Base-by-base conservation (phyloP, 768 basidiomycete genomes). In the Sarcodon aspratus region DNA sequence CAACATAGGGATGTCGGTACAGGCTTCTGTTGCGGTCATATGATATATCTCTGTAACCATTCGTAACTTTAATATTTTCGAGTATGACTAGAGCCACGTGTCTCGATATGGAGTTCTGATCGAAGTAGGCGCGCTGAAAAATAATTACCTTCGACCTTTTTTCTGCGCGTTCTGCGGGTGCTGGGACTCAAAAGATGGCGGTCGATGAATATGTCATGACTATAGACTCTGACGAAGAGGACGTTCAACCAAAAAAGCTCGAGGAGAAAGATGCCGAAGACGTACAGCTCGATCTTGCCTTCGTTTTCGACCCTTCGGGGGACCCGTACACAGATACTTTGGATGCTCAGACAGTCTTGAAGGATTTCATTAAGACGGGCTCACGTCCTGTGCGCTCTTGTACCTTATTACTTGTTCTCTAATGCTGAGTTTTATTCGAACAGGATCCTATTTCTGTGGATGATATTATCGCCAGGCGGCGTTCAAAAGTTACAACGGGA, bases 371-470 rank as follows among this genome's bases (percentile, higher is more conserved):
- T 32, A 77, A 78, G 66, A 73, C 71, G 40, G 76, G 80, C 38
- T 72, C 68, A 48, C 85, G 76, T 63, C 79, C 76, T 27, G 84
- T 85, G 61, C 51, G 73, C 63, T 50, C 10, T 66, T 55, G 54
- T 35, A 44, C 50, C 45, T 27, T 32, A 15, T n/a, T 10, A 40
- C 46, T 37, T 13, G 13, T 21, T 2, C 40, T 42, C 40, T 33
- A 9, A 32, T 33, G 48, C 45, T 49, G 36, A 31, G 50, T 18
- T 35, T 18, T 36, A 12, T 50, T 56, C 15, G 35, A 6, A 42
- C 53, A 89, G 83, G 68, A 76, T 61, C 82, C 82, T n/a, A 78
- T 95, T 47, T 89, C 84, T 42, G 82, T 97, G 9, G 86, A 95
- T 62, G 90, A 95, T 58, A 94, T 97, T 52, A 94, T 97, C 63